These are phyloP conservation scores for Fusarium hainanense DNA, from an alignment of 2,329 filamentous ascomycete genomes.

Conservation along the genomic window DNA sequence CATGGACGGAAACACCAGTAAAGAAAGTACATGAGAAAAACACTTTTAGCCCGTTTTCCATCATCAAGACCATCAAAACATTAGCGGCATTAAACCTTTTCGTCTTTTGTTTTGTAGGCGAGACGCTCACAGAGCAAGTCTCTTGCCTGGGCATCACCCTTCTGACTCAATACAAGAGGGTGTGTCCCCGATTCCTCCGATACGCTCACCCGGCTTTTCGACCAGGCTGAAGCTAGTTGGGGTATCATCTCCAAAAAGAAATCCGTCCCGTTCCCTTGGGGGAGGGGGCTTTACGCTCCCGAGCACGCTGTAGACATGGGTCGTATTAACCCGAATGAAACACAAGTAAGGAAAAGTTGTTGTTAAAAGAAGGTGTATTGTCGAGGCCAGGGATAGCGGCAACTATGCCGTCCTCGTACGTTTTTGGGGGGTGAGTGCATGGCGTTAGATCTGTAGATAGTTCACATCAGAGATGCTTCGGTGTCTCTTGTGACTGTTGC, in stretches of 20 bases:
- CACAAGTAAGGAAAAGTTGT: conserved; percentile 32
- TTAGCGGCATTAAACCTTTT: conserved; percentile 43
- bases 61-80: conserved; percentile 40
- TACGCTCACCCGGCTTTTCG: conserved; percentile 37
- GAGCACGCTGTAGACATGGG: conserved; percentile 39
- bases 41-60: conserved; percentile 37
- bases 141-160: conserved; percentile 3
- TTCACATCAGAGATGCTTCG: conserved; percentile 69
- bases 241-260: conserved; percentile 42
- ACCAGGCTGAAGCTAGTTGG: conserved; percentile 37
- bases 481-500: conserved; percentile 64
- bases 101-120: conserved; percentile 16
- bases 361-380: conserved; percentile 34
- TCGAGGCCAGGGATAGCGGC: conserved; percentile 58
- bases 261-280: conserved; percentile 31
- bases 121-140: conserved; percentile 37
- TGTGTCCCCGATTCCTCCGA: conserved; percentile 38
- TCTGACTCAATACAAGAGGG: background rate
- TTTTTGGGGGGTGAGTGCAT: conserved; percentile 45
- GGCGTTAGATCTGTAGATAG: conserved; percentile 57
- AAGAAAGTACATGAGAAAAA: conserved; percentile 35
- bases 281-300: conserved; percentile 33
- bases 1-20: conserved; percentile 37
- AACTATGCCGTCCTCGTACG: conserved; percentile 60
- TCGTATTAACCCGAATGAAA: conserved; percentile 31